Conservation (phyloP, 495 filamentous ascomycete genomes). For the Hypoxylon intermedium region DNA sequence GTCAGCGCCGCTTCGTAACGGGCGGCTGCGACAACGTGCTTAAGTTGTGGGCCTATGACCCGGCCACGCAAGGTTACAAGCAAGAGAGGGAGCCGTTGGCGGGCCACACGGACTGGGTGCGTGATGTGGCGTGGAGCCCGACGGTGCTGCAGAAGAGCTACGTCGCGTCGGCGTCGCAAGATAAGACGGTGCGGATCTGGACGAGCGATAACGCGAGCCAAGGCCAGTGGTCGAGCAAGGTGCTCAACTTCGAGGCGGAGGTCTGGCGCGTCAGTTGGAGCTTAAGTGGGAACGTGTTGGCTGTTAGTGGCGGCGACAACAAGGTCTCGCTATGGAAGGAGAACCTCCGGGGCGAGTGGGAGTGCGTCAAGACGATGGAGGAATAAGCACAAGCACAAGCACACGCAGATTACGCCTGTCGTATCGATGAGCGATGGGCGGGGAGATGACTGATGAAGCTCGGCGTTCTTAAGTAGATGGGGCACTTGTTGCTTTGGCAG, state of each 20-base stretch:
- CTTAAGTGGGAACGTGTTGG: slow-evolving; percentile 94
- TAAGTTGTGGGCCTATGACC: slow-evolving; percentile 79
- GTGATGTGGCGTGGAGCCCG: slow-evolving; percentile 96
- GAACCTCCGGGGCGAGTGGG: slow-evolving; percentile 82
- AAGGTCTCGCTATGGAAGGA: slow-evolving; percentile 92
- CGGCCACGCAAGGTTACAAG: slow-evolving; percentile 57
- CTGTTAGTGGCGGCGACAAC: slow-evolving; percentile 93
- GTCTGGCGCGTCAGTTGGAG: slow-evolving; percentile 99
- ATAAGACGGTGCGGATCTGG: slow-evolving; percentile 98
- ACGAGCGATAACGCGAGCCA: slow-evolving; percentile 70
- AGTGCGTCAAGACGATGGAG: slow-evolving; percentile 94
- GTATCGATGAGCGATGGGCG: neutral
- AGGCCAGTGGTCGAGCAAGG: slow-evolving; percentile 79
- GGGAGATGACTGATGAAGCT: slow-evolving; percentile 17
- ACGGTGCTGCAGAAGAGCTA: slow-evolving; percentile 93
- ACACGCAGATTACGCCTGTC: neutral
- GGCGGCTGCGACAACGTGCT: slow-evolving; percentile 92
- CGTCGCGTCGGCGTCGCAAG: slow-evolving; percentile 92
- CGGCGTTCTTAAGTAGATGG: slow-evolving; percentile 36
- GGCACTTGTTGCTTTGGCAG: slow-evolving; percentile 20
- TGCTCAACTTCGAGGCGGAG: slow-evolving; percentile 83
- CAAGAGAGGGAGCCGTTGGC: slow-evolving; percentile 61
- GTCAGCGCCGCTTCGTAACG: slow-evolving; percentile 81
- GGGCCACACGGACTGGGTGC: slow-evolving; percentile 96
- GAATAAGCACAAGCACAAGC: slow-evolving; percentile 64